Conservation (phyloP, 495 filamentous ascomycete genomes). For the Haplographium delicatum region DNA sequence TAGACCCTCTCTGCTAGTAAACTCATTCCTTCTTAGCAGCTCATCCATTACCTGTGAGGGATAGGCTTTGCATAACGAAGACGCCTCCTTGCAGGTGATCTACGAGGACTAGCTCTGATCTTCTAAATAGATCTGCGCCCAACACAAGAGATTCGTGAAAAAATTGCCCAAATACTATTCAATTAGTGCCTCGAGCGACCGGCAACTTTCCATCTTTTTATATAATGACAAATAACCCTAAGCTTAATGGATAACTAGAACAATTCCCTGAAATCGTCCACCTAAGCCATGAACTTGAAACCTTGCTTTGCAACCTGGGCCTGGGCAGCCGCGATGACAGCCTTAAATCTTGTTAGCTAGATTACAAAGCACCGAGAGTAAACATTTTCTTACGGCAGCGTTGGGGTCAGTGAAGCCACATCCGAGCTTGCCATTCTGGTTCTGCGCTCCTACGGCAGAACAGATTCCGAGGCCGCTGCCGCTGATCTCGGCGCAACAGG, state of each 20-base stretch:
- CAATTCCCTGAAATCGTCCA: background rate
- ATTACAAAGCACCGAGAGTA: conserved; percentile 7
- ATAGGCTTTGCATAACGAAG: too few relatives aligned
- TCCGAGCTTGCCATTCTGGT: conserved; percentile 31
- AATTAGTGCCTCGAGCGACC: background rate
- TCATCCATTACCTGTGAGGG: too few relatives aligned
- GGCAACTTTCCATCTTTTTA: background rate
- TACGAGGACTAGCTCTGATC: too few relatives aligned
- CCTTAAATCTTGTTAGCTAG: conserved; percentile 14
- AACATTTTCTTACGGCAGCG: conserved; percentile 25
- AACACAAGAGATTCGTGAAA: conserved; percentile 7
- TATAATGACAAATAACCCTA: background rate
- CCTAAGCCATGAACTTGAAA: conserved; percentile 1
- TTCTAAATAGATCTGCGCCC: too few relatives aligned
- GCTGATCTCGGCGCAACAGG: conserved; percentile 35
- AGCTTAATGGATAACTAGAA: conserved; percentile 2
- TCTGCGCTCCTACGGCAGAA: conserved; percentile 27
- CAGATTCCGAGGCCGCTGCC: conserved; percentile 33
- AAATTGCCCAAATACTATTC: background rate
- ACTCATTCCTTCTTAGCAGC: too few relatives aligned
- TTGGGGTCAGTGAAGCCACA: conserved; percentile 44
- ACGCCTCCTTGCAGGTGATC: too few relatives aligned
- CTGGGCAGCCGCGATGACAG: conserved; percentile 8
- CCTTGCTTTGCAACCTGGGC: conserved; percentile 14
- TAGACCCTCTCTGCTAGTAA: too few relatives aligned